A percentile compares a stretch with the other conserved stretches of the same genome.
Conservation (phyloP, 257 asterid species). For the Penstemon davidsonii region DNA sequence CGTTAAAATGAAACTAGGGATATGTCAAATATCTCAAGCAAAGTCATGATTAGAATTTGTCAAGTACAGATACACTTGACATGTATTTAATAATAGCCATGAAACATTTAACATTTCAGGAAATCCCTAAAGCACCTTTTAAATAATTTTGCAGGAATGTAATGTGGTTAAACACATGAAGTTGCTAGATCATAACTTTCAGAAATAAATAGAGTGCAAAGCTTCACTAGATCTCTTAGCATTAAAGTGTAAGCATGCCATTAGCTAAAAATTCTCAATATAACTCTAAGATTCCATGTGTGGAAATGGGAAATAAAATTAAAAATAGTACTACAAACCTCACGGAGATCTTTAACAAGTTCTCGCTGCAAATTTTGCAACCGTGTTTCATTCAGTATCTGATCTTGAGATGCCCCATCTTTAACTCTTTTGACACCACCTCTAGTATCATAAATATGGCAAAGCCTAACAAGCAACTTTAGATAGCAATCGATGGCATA, state of each 20-base stretch:
- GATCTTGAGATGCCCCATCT: slow-evolving; percentile 95
- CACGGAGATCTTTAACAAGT: slow-evolving; percentile 75
- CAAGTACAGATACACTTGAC: slow-evolving; percentile 1
- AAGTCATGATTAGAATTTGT: background rate
- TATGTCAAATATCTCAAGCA: slow-evolving; percentile 4
- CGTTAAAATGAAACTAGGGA: slow-evolving; percentile 1
- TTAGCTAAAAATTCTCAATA: slow-evolving; percentile 2
- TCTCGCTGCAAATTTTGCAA: slow-evolving; percentile 81
- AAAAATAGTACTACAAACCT: slow-evolving; percentile 51
- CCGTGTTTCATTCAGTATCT: slow-evolving; percentile 84
- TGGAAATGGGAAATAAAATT: background rate
- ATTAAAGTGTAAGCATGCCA: background rate
- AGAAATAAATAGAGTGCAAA: slow-evolving; percentile 3
- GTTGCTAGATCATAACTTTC: slow-evolving; percentile 9
- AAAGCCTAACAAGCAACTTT: slow-evolving; percentile 83
- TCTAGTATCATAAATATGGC: slow-evolving; percentile 85
- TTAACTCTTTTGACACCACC: slow-evolving; percentile 91
- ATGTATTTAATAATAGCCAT: slow-evolving; percentile 8
- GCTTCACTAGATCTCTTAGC: background rate
- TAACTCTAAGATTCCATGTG: background rate
- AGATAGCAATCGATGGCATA: slow-evolving; percentile 91
- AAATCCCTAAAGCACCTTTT: slow-evolving; percentile 9
- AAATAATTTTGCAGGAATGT: background rate
- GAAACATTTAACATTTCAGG: background rate
- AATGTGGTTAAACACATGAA: slow-evolving; percentile 7